Conservation (phyloP, 495 filamentous ascomycete genomes). For the Penicillium crystallinum region DNA sequence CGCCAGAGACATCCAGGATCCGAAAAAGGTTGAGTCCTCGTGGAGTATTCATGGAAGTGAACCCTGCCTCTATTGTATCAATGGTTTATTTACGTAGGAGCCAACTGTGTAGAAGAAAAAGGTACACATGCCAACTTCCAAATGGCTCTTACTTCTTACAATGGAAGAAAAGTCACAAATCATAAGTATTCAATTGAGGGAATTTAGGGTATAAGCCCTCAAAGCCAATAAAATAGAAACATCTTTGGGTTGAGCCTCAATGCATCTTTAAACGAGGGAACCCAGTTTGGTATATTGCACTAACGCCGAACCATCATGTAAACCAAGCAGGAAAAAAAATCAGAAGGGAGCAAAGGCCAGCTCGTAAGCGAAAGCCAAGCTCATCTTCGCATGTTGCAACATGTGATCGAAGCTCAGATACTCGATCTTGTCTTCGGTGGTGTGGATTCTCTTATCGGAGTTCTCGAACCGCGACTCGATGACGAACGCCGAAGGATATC, state of each 20-base stretch:
- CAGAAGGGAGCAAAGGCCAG: conserved; percentile 50
- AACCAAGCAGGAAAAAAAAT: conserved; percentile 10
- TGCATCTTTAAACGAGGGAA: conserved; percentile 1
- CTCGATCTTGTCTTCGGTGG: conserved; percentile 80
- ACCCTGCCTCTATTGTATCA: too few relatives aligned
- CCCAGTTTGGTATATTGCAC: conserved; percentile 13
- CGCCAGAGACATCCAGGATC: too few relatives aligned
- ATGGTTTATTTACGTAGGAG: too few relatives aligned
- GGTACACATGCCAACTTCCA: too few relatives aligned
- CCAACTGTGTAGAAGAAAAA: too few relatives aligned
- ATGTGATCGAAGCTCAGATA: conserved; percentile 95
- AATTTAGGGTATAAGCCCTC: conserved; percentile 2
- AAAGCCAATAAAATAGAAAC: not conserved
- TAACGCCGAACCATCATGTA: conserved; percentile 11
- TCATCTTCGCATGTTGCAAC: conserved; percentile 93
- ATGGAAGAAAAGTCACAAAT: not conserved
- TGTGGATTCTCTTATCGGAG: conserved; percentile 84
- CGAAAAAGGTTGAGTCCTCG: too few relatives aligned
- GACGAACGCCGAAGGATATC: conserved; percentile 92
- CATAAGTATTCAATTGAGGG: not conserved
- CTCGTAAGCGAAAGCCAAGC: conserved; percentile 84
- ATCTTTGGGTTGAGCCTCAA: not conserved
- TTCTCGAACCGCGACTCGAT: conserved; percentile 87
- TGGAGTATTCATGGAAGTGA: too few relatives aligned
- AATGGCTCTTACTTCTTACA: too few relatives aligned